These are phyloP conservation scores for Paecilomyces fulvus DNA, from an alignment of 2,329 filamentous ascomycete species.

Conservation along the genomic window DNA sequence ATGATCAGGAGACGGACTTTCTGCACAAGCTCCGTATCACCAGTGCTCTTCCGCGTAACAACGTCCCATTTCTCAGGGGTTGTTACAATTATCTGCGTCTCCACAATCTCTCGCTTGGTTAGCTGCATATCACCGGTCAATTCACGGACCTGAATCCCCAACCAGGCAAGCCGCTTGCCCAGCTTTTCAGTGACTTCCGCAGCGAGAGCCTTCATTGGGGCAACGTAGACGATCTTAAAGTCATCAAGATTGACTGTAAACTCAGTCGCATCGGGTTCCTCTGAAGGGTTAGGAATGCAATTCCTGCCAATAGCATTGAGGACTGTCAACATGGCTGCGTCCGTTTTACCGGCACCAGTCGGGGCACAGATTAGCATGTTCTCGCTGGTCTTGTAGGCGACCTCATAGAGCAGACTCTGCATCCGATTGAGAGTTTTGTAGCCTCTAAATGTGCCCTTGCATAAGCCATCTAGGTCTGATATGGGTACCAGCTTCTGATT, in stretches of 20 bases:
- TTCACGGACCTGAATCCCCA: conserved; percentile 85
- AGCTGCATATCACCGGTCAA: conserved; percentile 98
- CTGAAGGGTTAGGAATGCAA: conserved; percentile 67
- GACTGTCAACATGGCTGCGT: conserved; percentile 94
- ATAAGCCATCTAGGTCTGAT: conserved; percentile 77
- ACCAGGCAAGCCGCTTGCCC: conserved; percentile 83
- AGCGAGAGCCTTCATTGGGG: conserved; percentile 96
- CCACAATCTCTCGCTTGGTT: conserved; percentile 89
- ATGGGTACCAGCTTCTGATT: conserved; percentile 73
- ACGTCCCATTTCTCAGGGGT: conserved; percentile 99
- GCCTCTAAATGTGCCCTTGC: conserved; percentile 81
- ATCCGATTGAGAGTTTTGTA: conserved; percentile 94
- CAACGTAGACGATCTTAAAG: conserved; percentile 98
- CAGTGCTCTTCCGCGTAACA: conserved; percentile 91
- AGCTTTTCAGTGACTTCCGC: conserved; percentile 95
- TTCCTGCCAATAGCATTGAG: conserved; percentile 86
- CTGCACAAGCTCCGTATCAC: conserved; percentile 93
- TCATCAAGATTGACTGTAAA: conserved; percentile 78
- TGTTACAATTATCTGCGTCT: conserved; percentile 96
- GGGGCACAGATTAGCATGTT: conserved; percentile 99
- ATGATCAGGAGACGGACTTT: conserved; percentile 95
- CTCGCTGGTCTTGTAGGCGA: conserved; percentile 91
- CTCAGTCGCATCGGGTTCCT: conserved; percentile 62
- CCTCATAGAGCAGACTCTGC: conserved; percentile 93
- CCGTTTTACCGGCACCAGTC: conserved; percentile 96